Conservation (phyloP, 768 basidiomycete genomes). For the Amyloporia xantha region DNA sequence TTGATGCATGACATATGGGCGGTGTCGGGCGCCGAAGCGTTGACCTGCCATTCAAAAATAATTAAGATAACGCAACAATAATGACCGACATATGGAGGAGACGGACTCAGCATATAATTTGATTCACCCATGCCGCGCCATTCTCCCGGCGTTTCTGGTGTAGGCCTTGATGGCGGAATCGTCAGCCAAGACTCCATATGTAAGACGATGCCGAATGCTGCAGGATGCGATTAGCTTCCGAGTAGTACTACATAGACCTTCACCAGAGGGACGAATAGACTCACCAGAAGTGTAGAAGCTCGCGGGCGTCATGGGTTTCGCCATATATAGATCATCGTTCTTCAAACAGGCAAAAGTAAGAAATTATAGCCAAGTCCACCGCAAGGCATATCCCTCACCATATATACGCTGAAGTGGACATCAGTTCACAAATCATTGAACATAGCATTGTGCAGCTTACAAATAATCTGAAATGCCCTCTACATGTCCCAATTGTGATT, state of each 20-base stretch:
- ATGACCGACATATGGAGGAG: neutral
- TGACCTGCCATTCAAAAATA: constrained; percentile 11
- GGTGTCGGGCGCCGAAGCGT: constrained; percentile 32
- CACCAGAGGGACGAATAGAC: no score
- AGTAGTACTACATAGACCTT: no score
- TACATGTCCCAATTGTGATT: constrained; percentile 28
- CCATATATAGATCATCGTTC: constrained; percentile 39
- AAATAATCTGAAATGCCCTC: constrained; percentile 26
- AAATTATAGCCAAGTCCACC: no score
- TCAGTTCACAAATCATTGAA: neutral
- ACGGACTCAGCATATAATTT: constrained; percentile 30
- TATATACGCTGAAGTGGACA: constrained; percentile 17
- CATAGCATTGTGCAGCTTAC: constrained; percentile 15
- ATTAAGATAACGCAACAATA: neutral
- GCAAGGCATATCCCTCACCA: no score
- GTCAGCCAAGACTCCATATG: constrained; percentile 28
- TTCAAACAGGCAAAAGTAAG: no score
- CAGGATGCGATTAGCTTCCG: no score
- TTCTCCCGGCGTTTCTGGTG: constrained; percentile 25
- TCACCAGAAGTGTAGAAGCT: constrained; percentile 28
- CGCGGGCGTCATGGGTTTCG: constrained; percentile 22
- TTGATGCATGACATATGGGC: constrained; percentile 36
- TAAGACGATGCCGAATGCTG: constrained; percentile 32
- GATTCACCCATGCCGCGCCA: constrained; percentile 33
- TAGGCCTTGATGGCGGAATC: constrained; percentile 20